Percentiles rank a stretch among this genome's conserved stretches.
Conservation (phyloP, 2,329 filamentous ascomycete species). For the Penicillium sp. region DNA sequence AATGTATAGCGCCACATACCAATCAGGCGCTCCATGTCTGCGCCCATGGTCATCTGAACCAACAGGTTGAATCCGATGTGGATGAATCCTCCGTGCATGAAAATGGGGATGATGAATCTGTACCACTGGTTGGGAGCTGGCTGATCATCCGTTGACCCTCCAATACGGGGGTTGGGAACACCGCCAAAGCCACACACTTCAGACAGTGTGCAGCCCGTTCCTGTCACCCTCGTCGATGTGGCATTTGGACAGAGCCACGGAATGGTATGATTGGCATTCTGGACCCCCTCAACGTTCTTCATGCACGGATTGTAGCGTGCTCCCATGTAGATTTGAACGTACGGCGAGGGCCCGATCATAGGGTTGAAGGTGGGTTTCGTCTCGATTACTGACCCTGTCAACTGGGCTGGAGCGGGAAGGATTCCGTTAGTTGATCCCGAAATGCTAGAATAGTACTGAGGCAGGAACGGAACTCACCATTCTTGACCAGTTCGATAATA, state of each 20-base stretch:
- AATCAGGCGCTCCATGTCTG: constrained; percentile 89
- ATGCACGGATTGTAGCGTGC: constrained; percentile 91
- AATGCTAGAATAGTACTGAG: neutral
- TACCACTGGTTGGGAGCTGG: constrained; percentile 89
- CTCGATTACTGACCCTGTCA: constrained; percentile 67
- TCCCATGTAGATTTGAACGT: constrained; percentile 95
- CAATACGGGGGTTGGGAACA: constrained; percentile 62
- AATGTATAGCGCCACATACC: constrained; percentile 83
- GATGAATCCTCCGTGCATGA: constrained; percentile 88
- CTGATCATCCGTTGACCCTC: constrained; percentile 51
- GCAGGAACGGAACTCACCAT: constrained; percentile 56
- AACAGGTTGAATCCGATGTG: constrained; percentile 96
- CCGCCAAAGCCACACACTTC: constrained; percentile 81
- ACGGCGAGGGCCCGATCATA: constrained; percentile 92
- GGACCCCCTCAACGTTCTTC: constrained; percentile 62
- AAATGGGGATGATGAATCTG: constrained; percentile 93
- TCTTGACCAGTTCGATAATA: constrained; percentile 80
- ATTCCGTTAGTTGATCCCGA: constrained; percentile 4
- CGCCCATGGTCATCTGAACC: constrained; percentile 81
- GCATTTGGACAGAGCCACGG: constrained; percentile 79
- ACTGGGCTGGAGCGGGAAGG: constrained; percentile 51
- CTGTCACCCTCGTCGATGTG: constrained; percentile 55
- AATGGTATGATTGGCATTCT: constrained; percentile 35
- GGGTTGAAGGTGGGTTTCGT: constrained; percentile 86
- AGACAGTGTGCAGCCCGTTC: constrained; percentile 63